phyloP scores from a whole-genome alignment of 148 eudicot species.

The Vaccinium macrocarpon region DNA sequence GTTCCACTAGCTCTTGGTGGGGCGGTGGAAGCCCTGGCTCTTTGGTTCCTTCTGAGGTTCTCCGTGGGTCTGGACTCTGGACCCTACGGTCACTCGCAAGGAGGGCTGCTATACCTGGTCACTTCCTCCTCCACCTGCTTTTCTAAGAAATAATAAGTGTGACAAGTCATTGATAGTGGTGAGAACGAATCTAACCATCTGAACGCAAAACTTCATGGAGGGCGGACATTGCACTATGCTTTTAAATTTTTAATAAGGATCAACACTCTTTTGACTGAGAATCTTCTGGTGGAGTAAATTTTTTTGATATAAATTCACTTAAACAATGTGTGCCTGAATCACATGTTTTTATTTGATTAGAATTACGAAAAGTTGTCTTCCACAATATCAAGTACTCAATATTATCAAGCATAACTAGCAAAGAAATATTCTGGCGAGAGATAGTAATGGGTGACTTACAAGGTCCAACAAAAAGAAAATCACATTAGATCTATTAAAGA shows the following conservation, averaged over 20 bases:
- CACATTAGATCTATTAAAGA: too few relatives aligned
- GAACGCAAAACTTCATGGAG: not conserved
- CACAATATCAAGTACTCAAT: not conserved
- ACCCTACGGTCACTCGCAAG: too few relatives aligned
- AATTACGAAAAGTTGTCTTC: not conserved
- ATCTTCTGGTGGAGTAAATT: not conserved
- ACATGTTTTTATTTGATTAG: not conserved
- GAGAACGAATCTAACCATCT: not conserved
- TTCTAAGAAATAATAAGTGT: not conserved
- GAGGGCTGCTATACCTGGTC: too few relatives aligned
- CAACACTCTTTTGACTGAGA: not conserved
- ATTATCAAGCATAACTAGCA: not conserved
- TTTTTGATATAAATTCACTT: not conserved
- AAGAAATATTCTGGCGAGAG: not conserved
- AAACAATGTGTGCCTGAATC: not conserved
- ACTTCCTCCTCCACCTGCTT: too few relatives aligned
- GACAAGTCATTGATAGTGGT: not conserved
- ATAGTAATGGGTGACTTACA: not conserved
- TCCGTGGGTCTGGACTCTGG: too few relatives aligned
- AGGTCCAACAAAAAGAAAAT: too few relatives aligned
- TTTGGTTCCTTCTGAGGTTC: too few relatives aligned
- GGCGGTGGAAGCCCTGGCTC: too few relatives aligned
- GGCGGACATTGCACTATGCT: not conserved
- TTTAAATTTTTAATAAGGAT: not conserved
- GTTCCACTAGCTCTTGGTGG: too few relatives aligned